Evolutionary conservation across 2,329 filamentous ascomycete genomes (phyloP).

Genomic region (Nigrospora osmanthi): DNA sequence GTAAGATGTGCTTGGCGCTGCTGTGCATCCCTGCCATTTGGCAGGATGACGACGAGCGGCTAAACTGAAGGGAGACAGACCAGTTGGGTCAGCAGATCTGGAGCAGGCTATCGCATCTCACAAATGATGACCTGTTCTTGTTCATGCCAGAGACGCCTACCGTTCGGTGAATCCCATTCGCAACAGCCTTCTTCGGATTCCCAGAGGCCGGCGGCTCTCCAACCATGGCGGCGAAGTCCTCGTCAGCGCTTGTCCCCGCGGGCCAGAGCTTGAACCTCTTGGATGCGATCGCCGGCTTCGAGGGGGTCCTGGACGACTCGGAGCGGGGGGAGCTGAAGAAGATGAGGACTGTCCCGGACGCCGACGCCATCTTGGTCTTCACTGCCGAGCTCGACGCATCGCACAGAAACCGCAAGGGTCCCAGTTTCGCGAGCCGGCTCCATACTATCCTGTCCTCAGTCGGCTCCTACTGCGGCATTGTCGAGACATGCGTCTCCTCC

Average conservation of each 20-base stretch:
- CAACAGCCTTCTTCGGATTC: no score
- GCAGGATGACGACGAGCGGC: no score
- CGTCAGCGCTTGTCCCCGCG: neutral
- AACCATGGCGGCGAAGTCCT: neutral
- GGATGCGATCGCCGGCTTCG: neutral
- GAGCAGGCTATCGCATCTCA: no score
- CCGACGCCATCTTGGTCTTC: constrained; percentile 22
- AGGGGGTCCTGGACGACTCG: neutral
- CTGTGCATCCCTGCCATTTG: no score
- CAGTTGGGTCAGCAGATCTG: no score
- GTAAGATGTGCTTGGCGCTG: no score
- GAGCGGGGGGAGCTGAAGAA: neutral
- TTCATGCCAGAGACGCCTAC: neutral
- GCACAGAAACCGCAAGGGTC: constrained; percentile 12
- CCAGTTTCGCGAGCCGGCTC: constrained; percentile 18
- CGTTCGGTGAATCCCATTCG: no score
- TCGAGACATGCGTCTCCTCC: constrained; percentile 28
- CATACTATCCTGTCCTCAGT: constrained; percentile 24
- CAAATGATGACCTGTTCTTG: neutral
- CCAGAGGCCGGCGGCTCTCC: neutral
- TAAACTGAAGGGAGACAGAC: no score
- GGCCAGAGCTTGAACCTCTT: neutral
- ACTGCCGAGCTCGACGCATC: constrained; percentile 22
- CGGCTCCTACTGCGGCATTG: constrained; percentile 25
- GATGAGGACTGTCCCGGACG: constrained; percentile 12